Evolutionary conservation across 2,329 filamentous ascomycete genomes (phyloP).

Genomic region (Chlorencoelia australis): DNA sequence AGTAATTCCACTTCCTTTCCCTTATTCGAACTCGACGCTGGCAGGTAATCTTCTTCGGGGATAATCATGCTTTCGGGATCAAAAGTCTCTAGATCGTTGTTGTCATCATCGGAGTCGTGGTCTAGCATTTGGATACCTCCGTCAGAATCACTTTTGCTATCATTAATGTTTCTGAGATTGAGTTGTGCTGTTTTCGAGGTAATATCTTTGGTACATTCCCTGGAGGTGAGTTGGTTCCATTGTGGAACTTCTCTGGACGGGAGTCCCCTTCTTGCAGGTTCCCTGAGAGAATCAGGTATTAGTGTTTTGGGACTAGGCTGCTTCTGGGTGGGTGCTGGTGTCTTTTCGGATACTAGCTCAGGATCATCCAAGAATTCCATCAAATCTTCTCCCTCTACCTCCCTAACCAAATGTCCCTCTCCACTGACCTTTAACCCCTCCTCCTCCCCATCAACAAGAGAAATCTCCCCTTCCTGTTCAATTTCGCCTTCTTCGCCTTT

Average conservation of each 20-base stretch:
- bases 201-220: too few relatives aligned
- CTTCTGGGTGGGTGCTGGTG: too few relatives aligned
- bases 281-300: too few relatives aligned
- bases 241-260: background rate
- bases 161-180: background rate
- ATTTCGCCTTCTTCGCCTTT: background rate
- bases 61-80: background rate
- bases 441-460: background rate
- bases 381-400: background rate
- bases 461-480: background rate
- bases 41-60: too few relatives aligned
- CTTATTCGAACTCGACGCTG: background rate
- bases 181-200: background rate
- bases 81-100: background rate
- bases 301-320: too few relatives aligned
- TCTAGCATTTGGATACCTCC: conserved; percentile 9
- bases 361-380: background rate
- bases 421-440: background rate
- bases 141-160: conserved; percentile 1
- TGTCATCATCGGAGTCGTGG: conserved; percentile 3
- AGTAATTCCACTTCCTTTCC: too few relatives aligned
- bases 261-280: background rate
- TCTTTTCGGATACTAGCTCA: too few relatives aligned
- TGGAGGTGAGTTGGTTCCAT: background rate
- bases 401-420: background rate